Percentiles rank a stretch among this genome's conserved stretches.
Evolutionary conservation across 108 stramenopile genomes (phyloP).

Genomic region (Stephanodiscus minutulus): DNA sequence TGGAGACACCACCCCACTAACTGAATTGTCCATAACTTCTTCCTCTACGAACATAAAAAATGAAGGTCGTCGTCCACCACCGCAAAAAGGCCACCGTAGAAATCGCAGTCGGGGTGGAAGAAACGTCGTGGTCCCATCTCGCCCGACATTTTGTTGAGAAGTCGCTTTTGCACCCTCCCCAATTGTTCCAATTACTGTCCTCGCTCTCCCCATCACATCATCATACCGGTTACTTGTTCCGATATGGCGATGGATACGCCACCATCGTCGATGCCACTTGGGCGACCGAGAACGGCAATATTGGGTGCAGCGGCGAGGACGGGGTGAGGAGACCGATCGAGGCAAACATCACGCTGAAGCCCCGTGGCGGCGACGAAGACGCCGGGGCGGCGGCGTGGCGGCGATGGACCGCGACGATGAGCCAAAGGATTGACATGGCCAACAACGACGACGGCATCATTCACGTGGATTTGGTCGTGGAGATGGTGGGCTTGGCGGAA

Average conservation of each 20-base stretch:
- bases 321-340: background rate
- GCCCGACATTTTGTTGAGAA: constrained; percentile 1
- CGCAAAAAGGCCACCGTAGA: background rate
- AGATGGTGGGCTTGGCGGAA: background rate
- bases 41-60: too few species aligned
- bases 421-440: background rate
- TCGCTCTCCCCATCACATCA: background rate
- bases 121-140: background rate
- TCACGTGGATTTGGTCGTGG: background rate
- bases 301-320: background rate
- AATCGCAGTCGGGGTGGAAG: background rate
- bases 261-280: background rate
- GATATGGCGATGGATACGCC: constrained; percentile 15
- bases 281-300: background rate
- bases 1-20: too few species aligned
- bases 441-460: background rate
- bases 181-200: background rate
- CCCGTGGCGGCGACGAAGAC: background rate
- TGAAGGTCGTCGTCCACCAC: constrained; percentile 5
- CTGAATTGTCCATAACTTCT: too few species aligned
- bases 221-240: background rate
- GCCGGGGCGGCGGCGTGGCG: background rate
- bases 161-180: background rate
- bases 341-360: constrained; percentile 3
- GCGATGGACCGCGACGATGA: background rate